Base-by-base conservation (phyloP, 768 basidiomycete genomes). In the Nidularia sp. region DNA sequence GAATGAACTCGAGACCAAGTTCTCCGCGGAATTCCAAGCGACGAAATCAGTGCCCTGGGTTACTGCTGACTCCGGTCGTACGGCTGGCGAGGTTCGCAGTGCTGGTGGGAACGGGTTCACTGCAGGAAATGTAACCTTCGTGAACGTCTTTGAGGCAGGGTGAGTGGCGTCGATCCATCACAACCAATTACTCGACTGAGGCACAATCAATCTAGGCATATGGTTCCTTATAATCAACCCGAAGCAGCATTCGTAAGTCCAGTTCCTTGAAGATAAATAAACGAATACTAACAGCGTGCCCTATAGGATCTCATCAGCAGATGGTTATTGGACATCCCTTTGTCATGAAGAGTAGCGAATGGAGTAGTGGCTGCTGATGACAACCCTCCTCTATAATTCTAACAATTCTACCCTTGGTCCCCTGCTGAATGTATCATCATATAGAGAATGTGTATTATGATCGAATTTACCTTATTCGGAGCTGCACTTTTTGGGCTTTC, bases 221-320 rank as follows among this genome's bases (percentile, higher is more conserved):
- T 93, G 92, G 91, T 91, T 6, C 93, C 93, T 4, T 85, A 78
- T 62, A 92, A 98, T 68, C 92, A 95, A 62, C 88, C 93, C 1
- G 88, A 90, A 61, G 93, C 85, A 39, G 83, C 93, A 44, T 70
- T 93, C 64, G 92, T 87, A 60, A 47, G 84, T 62, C 47, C 29
- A n/a, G 41, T 49, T 10, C 25, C 13, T 53, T 43, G 32, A 34
- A 18, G 34, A 47, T 8, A 48, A 42, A 50, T 22, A 47, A 13
- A 22, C 49, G 18, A 47, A 33, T 25, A 35, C 34, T 43, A 18
- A 41, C 44, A 18, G 50, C 53, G 42, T 35, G 48, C 52, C 4
- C 45, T 33, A 43, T 54, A 85, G 84, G 83, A 85, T 57, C 62
- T 85, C 62, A 72, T 85, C 60, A 75, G 73, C 3, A 73, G 76